Conservation (phyloP, 169 alveolate genomes). For the Theileria equi region DNA sequence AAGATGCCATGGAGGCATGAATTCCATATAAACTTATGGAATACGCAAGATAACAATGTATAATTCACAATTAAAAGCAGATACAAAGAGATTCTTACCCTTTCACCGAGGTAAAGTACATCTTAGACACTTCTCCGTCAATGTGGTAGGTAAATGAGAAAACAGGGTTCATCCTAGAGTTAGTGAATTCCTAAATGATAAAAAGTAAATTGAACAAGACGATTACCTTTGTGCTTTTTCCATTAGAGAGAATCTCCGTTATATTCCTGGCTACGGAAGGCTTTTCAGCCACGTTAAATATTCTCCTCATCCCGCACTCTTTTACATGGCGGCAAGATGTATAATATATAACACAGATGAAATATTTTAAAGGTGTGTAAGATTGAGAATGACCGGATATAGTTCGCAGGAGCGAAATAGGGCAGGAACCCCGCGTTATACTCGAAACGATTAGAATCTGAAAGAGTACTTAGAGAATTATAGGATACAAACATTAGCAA, state of each 20-base stretch:
- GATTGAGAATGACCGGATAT: too few relatives aligned
- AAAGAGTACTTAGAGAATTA: too few relatives aligned
- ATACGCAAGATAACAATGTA: too few relatives aligned
- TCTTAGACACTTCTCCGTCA: slow-evolving; percentile 69
- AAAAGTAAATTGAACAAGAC: neutral
- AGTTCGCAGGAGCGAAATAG: too few relatives aligned
- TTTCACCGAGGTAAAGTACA: slow-evolving; percentile 90
- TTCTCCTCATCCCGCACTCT: slow-evolving; percentile 45
- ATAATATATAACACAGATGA: too few relatives aligned
- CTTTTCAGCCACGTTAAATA: slow-evolving; percentile 94
- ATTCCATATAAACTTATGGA: too few relatives aligned
- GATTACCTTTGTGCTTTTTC: slow-evolving; percentile 46
- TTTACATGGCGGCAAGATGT: too few relatives aligned
- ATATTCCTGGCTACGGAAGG: slow-evolving; percentile 97
- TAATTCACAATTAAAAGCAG: neutral
- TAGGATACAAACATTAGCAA: too few relatives aligned
- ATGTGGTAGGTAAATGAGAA: slow-evolving; percentile 63
- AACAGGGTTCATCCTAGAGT: slow-evolving; percentile 70
- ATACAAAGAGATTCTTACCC: slow-evolving; percentile 67
- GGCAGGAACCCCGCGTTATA: too few relatives aligned
- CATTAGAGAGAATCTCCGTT: slow-evolving; percentile 86
- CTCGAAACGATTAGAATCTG: too few relatives aligned
- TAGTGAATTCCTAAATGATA: slow-evolving; percentile 44
- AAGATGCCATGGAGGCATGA: too few relatives aligned
- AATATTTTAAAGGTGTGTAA: too few relatives aligned